Evolutionary conservation across 345 rosid species (phyloP), one percentile per base, ranked within the genome.

Genomic region (Heritiera fomes): DNA sequence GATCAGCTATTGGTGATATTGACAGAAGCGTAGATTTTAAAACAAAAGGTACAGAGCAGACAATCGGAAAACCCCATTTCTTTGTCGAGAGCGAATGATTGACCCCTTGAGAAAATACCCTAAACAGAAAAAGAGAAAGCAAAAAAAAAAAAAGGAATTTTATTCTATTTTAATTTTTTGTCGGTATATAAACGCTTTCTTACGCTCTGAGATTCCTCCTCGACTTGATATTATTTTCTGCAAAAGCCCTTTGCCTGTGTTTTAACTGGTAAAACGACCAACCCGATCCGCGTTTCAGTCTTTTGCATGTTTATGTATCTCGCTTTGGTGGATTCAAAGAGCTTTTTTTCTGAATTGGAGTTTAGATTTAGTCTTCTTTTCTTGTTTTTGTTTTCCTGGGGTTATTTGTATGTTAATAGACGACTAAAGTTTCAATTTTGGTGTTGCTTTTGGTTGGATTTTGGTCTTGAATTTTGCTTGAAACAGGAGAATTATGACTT

Each of bases 161-260:
- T 12, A 18, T 30, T 28, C 32, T 10, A 10, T 11, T 30, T 64
- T 38, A 1, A 2, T 3, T 17, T 63, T 32, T 63, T 63, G 2
- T 11, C 0, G 13, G 8, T 18, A 18, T 66, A 41, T 17, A 40
- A 0, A 1, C 15, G 50, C 49, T 40, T 38, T 49, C 17, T 17
- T 34, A 32, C 18, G 62, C 34, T 49, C 30, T 50, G 38, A 32
- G 50, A 65, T 65, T 66, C 52, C 38, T 17, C 12, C 20, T 18
- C 14, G 41, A 28, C 77, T 74, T 58, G 17, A 30, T 17, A 41
- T 40, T 34, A 23, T 50, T 50, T 23, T 14, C 73, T 77, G 32
- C 73, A 8, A 38, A 76, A 64, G 28, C 65, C 32, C 72, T 14
- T 65, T 77, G 73, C 50, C 65, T 77, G 49, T 50, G 8, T 20